Conservation (phyloP, 306 rosid genomes). For the Cajanus cajan region DNA sequence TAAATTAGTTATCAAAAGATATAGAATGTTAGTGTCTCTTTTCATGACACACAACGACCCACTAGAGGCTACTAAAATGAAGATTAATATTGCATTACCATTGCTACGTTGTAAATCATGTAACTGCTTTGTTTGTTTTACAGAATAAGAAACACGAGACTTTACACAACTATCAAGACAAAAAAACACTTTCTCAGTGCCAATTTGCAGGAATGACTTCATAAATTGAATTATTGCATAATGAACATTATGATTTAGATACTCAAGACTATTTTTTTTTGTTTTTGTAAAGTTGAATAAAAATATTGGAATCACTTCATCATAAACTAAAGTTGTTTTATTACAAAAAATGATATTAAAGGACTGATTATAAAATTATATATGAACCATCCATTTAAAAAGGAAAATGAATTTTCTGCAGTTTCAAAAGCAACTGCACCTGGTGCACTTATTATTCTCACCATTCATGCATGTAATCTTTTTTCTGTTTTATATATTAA, state of each 20-base stretch:
- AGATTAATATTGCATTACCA: background rate
- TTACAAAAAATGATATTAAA: background rate
- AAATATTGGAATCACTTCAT: background rate
- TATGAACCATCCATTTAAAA: background rate
- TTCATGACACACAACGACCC: background rate
- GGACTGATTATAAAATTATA: background rate
- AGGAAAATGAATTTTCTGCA: background rate
- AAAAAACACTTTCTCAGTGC: background rate
- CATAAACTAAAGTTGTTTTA: background rate
- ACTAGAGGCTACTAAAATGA: background rate
- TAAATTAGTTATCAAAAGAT: constrained; percentile 3
- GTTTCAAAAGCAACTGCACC: background rate
- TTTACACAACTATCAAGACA: background rate
- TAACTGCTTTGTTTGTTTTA: background rate
- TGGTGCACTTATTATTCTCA: background rate
- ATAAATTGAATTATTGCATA: background rate
- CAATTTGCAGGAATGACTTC: background rate
- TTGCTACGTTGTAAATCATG: background rate
- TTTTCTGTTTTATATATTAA: background rate
- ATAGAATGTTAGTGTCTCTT: background rate
- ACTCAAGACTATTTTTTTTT: background rate
- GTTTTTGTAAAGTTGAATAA: background rate
- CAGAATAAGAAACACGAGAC: background rate
- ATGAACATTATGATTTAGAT: background rate
- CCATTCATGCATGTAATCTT: background rate